Conservation (phyloP, 1,139 yeast species). For the Suhomyces bribrorum region DNA sequence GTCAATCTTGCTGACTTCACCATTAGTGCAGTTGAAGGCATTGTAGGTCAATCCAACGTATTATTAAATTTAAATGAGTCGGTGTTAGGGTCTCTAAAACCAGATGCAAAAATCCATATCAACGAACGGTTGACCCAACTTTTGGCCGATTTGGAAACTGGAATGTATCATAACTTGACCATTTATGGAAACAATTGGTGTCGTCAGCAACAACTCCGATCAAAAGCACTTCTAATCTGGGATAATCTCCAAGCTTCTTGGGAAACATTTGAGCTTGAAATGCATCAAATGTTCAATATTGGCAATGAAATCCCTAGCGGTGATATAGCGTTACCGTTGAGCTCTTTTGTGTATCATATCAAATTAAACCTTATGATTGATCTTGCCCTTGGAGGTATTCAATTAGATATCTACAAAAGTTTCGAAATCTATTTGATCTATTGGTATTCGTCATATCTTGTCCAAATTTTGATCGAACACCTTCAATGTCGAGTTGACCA, state of each 20-base stretch:
- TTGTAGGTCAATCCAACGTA: constrained; percentile 28
- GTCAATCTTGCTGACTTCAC: constrained; percentile 20
- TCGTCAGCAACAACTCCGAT: constrained; percentile 74
- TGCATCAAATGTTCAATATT: constrained; percentile 32
- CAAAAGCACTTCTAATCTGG: constrained; percentile 60
- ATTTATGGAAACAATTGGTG: constrained; percentile 73
- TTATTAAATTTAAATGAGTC: constrained; percentile 10
- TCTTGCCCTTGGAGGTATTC: constrained; percentile 73
- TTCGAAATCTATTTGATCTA: constrained; percentile 71
- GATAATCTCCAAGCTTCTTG: constrained; percentile 76
- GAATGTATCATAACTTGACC: constrained; percentile 56
- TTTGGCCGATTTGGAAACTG: constrained; percentile 43
- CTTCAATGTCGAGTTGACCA: constrained; percentile 46
- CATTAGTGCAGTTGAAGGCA: constrained; percentile 25
- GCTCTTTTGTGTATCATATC: constrained; percentile 66
- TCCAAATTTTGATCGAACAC: constrained; percentile 50
- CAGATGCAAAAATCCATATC: constrained; percentile 7
- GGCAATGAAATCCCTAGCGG: constrained; percentile 32
- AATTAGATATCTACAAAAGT: constrained; percentile 68
- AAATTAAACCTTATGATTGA: constrained; percentile 74
- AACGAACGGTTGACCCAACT: constrained; percentile 15
- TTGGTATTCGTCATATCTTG: constrained; percentile 63
- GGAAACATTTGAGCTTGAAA: constrained; percentile 53
- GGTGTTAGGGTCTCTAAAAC: constrained; percentile 10
- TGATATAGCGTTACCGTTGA: constrained; percentile 51